Base-by-base conservation (phyloP, 2,329 filamentous ascomycete genomes). In the Pseudogymnoascus sp. region DNA sequence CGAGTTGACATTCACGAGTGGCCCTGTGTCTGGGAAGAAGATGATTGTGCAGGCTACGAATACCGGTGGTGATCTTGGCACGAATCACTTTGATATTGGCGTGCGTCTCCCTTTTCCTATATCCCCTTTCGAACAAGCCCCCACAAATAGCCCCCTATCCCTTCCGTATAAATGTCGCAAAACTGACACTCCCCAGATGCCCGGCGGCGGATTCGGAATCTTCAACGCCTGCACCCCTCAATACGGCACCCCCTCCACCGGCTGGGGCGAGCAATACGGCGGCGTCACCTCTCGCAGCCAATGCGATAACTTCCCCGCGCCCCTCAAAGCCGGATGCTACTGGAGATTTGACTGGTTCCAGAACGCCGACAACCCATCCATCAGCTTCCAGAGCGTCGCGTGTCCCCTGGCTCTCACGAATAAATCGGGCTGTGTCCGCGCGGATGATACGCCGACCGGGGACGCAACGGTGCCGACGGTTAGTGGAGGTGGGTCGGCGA, bases 11-110 rank as follows among this genome's bases (percentile, higher is more conserved):
- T 80, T 81, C 65, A 80, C 76, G 1, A 73, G 71, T 41, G 79
- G 79, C 4, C 72, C 79, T 5, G 77, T 82, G 18, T 72, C 74
- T 25, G 83, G 83, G 60, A 86, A 87, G 74, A 81, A 77, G 62
- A 83, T 87, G 80, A 75, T 87, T 60, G 79, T 87, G 14, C 84
- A 87, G 69, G 80, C 81, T 7, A 85, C 81, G 34, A 87, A 86
- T 70, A 87, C 83, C 1, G 84, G 83, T 30, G 76, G 75, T 18
- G 83, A 85, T 68, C 73, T 85, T 6, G 76, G 75, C 41, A 67
- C 69, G 32, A 84, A 84, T 68, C 83, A 86, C 64, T 86, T 85
- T 67, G 82, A 86, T 71, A 68, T 86, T 18, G 69, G 66, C 30
- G 66, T 71, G 64, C 6, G 65, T 65, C 61, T 18, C 30, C 38